phyloP scores from a whole-genome alignment of 2,329 filamentous ascomycete genomes.

The Neoarthrinium moseri region DNA sequence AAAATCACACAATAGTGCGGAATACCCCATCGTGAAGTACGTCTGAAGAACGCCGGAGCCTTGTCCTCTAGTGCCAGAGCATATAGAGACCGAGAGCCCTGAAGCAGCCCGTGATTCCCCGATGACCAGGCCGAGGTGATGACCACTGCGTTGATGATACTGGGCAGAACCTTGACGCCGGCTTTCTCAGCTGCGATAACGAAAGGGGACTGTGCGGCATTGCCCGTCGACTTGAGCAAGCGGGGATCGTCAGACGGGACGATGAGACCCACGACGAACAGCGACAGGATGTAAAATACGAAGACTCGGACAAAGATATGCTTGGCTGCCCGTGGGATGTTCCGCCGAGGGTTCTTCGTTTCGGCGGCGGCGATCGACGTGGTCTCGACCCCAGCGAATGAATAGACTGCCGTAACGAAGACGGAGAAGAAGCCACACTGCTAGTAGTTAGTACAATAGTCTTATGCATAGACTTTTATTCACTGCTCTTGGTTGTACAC shows the following conservation, averaged over 20 bases:
- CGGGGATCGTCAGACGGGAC: constrained; percentile 3
- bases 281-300: constrained; percentile 13
- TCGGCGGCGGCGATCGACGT: constrained; percentile 36
- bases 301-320: constrained; percentile 12
- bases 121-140: constrained; percentile 39
- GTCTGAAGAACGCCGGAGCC: constrained; percentile 44
- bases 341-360: constrained; percentile 33
- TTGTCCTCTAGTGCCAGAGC: constrained; percentile 46
- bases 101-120: constrained; percentile 44
- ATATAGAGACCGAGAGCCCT: constrained; percentile 46
- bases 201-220: constrained; percentile 49
- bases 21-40: constrained; percentile 44
- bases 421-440: constrained; percentile 31
- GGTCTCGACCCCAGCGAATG: constrained; percentile 29
- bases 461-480: too few relatives aligned
- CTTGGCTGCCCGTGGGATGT: constrained; percentile 31
- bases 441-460: too few relatives aligned
- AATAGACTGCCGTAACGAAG: constrained; percentile 27
- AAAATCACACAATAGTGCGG: constrained; percentile 28
- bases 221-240: constrained; percentile 29
- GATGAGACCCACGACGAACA: constrained; percentile 10
- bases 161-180: constrained; percentile 36
- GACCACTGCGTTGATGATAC: constrained; percentile 37
- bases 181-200: constrained; percentile 47
- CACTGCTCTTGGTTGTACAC: too few relatives aligned